A percentile compares a stretch with the other conserved stretches of the same genome.
These are phyloP conservation scores for Uronychia binucleata DNA, from an alignment of 73 alveolate species.

Conservation along the genomic window DNA sequence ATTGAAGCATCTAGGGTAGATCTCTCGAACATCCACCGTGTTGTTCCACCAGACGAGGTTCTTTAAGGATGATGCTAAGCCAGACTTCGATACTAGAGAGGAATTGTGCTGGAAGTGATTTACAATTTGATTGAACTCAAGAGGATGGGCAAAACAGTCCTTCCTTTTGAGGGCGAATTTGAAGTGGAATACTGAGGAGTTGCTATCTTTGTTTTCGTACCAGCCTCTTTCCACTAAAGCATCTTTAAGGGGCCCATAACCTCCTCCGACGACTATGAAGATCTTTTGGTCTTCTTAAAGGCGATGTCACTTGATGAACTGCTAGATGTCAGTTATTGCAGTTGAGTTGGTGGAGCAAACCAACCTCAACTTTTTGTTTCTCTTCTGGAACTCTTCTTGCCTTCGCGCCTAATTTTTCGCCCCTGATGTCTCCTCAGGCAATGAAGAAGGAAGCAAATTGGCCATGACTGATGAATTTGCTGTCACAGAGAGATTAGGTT, in stretches of 20 bases:
- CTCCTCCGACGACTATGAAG: slow-evolving; percentile 82
- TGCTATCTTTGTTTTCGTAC: slow-evolving; percentile 78
- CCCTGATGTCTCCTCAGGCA: neutral
- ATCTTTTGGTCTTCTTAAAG: slow-evolving; percentile 56
- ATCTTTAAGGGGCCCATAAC: slow-evolving; percentile 73
- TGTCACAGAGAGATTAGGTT: neutral
- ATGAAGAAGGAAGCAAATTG: neutral
- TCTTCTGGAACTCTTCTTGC: neutral
- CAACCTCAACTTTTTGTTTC: neutral
- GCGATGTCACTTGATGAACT: neutral
- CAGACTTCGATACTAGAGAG: neutral
- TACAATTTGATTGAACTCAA: slow-evolving; percentile 14
- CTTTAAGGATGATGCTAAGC: neutral
- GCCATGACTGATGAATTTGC: no score
- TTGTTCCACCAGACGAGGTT: slow-evolving; percentile 5
- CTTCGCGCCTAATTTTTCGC: neutral
- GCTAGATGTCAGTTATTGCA: neutral
- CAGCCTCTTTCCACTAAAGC: slow-evolving; percentile 85
- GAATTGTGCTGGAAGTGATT: slow-evolving; percentile 6
- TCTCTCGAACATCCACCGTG: slow-evolving; percentile 88
- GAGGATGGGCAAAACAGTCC: neutral
- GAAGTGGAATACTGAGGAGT: slow-evolving; percentile 79
- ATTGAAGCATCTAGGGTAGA: slow-evolving; percentile 95
- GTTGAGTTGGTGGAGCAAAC: neutral
- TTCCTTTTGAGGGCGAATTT: slow-evolving; percentile 67